Base-by-base conservation (phyloP, 768 basidiomycete species). In the Auricularia heimuer region DNA sequence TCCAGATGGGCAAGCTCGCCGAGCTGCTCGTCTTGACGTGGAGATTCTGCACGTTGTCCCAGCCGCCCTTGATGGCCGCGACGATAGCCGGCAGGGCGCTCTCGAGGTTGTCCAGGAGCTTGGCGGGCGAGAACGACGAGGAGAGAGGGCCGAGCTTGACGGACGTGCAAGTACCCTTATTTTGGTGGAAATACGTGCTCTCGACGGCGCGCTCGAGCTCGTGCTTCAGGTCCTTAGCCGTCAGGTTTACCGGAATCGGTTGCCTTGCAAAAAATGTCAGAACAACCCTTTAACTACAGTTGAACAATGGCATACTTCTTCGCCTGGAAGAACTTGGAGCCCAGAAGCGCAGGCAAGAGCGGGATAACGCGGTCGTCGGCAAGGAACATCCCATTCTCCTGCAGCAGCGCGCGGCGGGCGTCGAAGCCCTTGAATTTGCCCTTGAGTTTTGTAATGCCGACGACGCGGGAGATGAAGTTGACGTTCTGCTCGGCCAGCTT, bases 181-280 rank as follows among this genome's bases (percentile, higher is more conserved):
- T 93, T 76, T 94, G 91, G 74, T 94, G 90, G 88, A 97, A 91
- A 75, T 97, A 97, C 2, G 96, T 95, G 11, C 94, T 94, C 3
- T 87, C 87, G 68, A 99, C 86, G 18, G 96, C 96, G 56, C 88
- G 86, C 74, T 96, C 95, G 10, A 99, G 83, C 71, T 98, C 94
- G 60, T 81, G 83, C 74, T 98, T 98, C 65, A 99, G 82, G 75
- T 96, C 90, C 72, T 94, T 94, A 29, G 88, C 85, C 11, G 83
- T 87, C 63, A 99, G 74, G 68, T 85, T 87, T n/a, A 98, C 96
- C 1, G 97, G 94, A 37, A 98, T 92, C 1, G 97, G 97, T 75
- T 96, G 92, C 77, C 95, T 98, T 65, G 4, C 66, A 61, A 6
- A 51, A 60, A 24, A 68, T 64, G 56, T 67, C 44, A 64, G 29